Percentiles rank a stretch among this genome's conserved stretches.
phyloP scores from a whole-genome alignment of 2,329 filamentous ascomycete genomes.

The Magnaporthiopsis poae region DNA sequence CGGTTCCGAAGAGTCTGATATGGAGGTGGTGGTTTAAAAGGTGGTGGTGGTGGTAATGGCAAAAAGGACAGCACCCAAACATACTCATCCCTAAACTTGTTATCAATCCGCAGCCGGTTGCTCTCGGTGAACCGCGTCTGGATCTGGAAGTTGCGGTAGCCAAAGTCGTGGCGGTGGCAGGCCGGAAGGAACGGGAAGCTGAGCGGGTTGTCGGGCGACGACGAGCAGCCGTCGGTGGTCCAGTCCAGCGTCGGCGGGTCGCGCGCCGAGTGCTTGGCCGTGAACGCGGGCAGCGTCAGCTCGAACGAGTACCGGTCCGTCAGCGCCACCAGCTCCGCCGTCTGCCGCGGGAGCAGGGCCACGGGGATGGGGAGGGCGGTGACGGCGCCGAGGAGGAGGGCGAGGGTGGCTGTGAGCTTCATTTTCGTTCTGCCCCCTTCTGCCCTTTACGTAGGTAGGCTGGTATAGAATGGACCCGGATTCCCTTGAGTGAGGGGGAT shows the following conservation, averaged over 20 bases:
- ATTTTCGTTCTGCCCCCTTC: background rate
- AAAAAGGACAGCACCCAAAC: constrained; percentile 11
- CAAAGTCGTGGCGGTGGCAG: constrained; percentile 48
- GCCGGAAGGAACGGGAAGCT: constrained; percentile 33
- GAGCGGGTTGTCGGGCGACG: constrained; percentile 33
- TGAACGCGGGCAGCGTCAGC: constrained; percentile 32
- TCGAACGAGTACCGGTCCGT: constrained; percentile 40
- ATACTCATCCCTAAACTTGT: constrained; percentile 38
- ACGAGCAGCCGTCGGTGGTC: constrained; percentile 33
- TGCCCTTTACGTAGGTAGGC: no score
- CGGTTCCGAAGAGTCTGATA: no score
- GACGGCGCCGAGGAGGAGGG: background rate
- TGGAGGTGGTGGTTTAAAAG: no score
- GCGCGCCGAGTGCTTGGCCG: constrained; percentile 26
- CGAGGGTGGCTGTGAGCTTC: background rate
- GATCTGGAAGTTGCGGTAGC: constrained; percentile 41
- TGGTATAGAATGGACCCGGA: background rate
- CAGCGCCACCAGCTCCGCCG: background rate
- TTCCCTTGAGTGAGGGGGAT: background rate
- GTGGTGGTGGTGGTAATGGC: background rate
- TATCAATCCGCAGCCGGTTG: constrained; percentile 35
- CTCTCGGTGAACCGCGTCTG: constrained; percentile 36
- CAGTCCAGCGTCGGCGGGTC: constrained; percentile 31
- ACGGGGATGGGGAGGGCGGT: background rate
- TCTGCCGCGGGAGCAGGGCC: background rate